Conservation (phyloP, 2,329 filamentous ascomycete species). For the Leptographium galeiforme region DNA sequence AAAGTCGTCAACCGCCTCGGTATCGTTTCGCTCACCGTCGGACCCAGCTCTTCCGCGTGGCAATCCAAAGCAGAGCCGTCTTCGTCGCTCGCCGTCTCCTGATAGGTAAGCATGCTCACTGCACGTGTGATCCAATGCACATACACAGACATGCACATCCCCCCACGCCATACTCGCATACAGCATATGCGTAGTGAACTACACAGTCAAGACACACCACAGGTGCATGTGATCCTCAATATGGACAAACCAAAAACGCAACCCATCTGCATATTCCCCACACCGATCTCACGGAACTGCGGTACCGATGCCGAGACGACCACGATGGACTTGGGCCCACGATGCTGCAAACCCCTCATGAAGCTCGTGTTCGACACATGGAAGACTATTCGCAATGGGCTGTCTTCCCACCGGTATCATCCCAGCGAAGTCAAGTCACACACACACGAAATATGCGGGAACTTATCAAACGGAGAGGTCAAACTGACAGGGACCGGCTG, state of each 20-base stretch:
- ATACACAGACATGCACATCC: neutral
- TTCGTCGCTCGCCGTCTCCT: conserved; percentile 32
- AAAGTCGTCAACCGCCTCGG: conserved; percentile 33
- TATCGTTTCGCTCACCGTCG: conserved; percentile 30
- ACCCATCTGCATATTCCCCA: too few species aligned
- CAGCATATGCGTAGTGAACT: neutral
- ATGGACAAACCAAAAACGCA: too few species aligned
- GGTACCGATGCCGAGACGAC: too few species aligned
- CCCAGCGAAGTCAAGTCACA: conserved; percentile 3
- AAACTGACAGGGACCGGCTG: neutral
- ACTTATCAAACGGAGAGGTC: neutral
- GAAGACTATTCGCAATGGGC: neutral
- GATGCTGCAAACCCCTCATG: too few species aligned
- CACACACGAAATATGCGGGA: conserved; percentile 1
- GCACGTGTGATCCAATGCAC: neutral
- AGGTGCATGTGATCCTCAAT: too few species aligned
- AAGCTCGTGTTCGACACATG: too few species aligned
- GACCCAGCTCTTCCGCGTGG: conserved; percentile 36
- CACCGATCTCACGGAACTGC: too few species aligned
- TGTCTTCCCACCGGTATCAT: neutral
- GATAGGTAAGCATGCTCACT: conserved; percentile 27
- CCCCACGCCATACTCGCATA: neutral
- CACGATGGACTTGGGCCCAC: too few species aligned
- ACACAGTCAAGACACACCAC: too few species aligned
- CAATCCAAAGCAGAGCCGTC: conserved; percentile 27